Evolutionary conservation across 1,284 basidiomycete species (phyloP), one percentile per base, ranked within the genome.

Genomic region (Boletus holoroseus): DNA sequence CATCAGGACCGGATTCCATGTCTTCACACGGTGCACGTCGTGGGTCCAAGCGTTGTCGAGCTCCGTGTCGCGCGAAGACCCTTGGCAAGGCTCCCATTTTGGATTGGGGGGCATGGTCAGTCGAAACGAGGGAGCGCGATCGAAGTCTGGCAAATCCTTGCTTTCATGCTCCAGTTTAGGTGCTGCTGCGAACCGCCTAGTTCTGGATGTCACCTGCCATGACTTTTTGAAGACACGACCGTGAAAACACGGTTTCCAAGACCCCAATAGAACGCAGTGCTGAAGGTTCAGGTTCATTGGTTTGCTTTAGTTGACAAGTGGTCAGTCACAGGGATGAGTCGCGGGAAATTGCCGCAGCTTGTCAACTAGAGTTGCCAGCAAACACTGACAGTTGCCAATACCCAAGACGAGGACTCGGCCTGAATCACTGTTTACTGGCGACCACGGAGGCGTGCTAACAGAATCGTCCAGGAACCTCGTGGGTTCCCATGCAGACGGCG

Each of bases 1-100:
- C 38, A 63, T 70, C 38, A 64, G 57, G 40, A 63, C 61, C 57
- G 73, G 60, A 54, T 77, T 72, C 68, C 82, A 77, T 28, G 72
- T 70, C 62, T 71, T 74, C 64, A 75, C 76, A 16, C 66, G 68
- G 26, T 62, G 61, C 39, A 63, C 62, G 31, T 67, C 68, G 45
- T 61, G 61, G 53, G 63, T 63, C 69, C 70, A 70, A 35, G 61
- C 57, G 46, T 61, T 57, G 44, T 64, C 63, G 28, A 60, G 53
- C 36, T 61, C 59, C 28, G 64, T 51, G 50, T 70, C 63, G 12
- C 67, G 59, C 16, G 64, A 57, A 16, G 76, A 60, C 1, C 81
- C 81, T 50, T 77, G 70, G 8, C 82, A 81, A 30, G 76, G 64
- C 41, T 71, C 71, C 79, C 81, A 87, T 9, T 61, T 58, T 11